These are phyloP conservation scores for Cucumis variabilis DNA, from an alignment of 331 rosid genomes.

Conservation along the genomic window DNA sequence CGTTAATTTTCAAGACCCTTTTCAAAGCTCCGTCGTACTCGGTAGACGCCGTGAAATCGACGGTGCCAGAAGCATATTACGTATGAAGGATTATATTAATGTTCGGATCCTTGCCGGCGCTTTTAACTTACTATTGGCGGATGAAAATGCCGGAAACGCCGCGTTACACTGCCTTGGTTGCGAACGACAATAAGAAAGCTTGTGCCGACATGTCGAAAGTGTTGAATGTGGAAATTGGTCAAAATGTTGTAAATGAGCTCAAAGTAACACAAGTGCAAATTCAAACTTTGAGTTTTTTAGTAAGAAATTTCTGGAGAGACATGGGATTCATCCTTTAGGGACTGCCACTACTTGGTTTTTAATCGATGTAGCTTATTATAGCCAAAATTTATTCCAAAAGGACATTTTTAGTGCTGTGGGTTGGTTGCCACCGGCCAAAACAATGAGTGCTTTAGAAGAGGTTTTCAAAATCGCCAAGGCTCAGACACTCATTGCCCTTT, in stretches of 20 bases:
- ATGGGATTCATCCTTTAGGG: conserved; percentile 66
- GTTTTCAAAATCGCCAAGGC: conserved; percentile 65
- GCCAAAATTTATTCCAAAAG: conserved; percentile 48
- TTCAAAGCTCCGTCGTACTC: conserved; percentile 45
- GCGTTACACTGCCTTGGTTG: conserved; percentile 75
- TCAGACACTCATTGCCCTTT: conserved; percentile 61
- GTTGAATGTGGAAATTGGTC: conserved; percentile 41
- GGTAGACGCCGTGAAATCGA: conserved; percentile 36
- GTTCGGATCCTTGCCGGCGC: conserved; percentile 73
- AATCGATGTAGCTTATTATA: conserved; percentile 72
- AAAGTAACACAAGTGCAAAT: neutral
- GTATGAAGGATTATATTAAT: conserved; percentile 74
- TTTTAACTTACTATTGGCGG: conserved; percentile 60
- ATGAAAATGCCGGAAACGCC: conserved; percentile 79
- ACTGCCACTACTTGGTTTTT: conserved; percentile 78
- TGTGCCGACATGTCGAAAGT: conserved; percentile 67
- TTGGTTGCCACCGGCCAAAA: conserved; percentile 47
- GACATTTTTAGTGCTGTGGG: conserved; percentile 54
- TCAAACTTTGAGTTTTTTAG: conserved; percentile 57
- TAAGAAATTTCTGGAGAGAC: conserved; percentile 48
- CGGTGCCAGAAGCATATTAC: conserved; percentile 62
- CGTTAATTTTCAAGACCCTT: conserved; percentile 29
- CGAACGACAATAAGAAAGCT: conserved; percentile 58
- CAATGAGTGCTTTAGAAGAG: conserved; percentile 72
- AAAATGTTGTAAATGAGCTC: neutral